Evolutionary conservation across 2,329 filamentous ascomycete genomes (phyloP), one percentile per base, ranked within the genome.

Genomic region (Neonectria hederae): DNA sequence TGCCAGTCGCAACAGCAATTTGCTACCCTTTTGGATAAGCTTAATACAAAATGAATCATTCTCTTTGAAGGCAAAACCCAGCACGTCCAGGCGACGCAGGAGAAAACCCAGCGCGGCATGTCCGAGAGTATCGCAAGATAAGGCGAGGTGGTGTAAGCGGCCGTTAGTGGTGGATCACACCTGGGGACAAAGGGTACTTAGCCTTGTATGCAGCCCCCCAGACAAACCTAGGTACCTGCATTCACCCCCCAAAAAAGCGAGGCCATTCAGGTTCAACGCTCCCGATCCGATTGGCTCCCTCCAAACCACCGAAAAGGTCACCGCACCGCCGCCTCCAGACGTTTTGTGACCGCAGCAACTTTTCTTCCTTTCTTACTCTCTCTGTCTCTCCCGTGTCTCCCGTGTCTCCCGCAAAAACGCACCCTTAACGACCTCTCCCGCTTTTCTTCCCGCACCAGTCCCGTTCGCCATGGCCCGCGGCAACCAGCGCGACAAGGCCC

Each of bases 401-500:
- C 14, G 13, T 8, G n/a, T 32, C 19, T 19, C 54, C 28, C 19
- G 32, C 35, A 53, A n/a, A n/a, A 46, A 46, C 42, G 17, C 51
- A 28, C 22, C 26, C 38, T 17, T 9, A 21, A 14, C 32, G 22
- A 53, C 21, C 19, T 4, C 28, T 38, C 24, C 53, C 13, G 19
- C 55, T 22, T 19, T 32, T 28, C 28, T 24, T 32, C 17, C 43
- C 59, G 22, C 52, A 51, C 26, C 49, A 22, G 14, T 38, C 22
- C 10, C 10, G 10, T 3, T 26, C 46, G 74, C 32, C 42, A 98
- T 98, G 95, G 90, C 95, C 73, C 93, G 95, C 80, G 95, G 95
- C 73, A 98, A 98, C 81, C 95, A 98, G 86, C 92, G 95, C 76
- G 94, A 98, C 69, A 94, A 95, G 84, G 91, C 92, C 75, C 92